These are phyloP conservation scores for Neurospora africana DNA, from an alignment of 495 filamentous ascomycete species.

Conservation along the genomic window DNA sequence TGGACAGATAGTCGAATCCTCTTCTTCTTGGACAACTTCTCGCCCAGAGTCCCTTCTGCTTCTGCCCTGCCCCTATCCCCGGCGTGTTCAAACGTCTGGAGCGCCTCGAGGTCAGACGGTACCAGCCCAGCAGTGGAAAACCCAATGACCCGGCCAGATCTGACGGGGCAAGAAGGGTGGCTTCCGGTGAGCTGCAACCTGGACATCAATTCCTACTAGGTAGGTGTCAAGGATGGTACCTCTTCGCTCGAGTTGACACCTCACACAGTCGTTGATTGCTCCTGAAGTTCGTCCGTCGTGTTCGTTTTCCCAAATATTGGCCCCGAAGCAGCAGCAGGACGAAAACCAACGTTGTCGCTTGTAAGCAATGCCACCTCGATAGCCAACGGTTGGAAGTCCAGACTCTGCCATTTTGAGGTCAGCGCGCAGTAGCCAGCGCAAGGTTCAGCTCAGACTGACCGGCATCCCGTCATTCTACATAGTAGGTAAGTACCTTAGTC, in stretches of 20 bases:
- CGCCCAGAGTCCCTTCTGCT: conserved; percentile 1
- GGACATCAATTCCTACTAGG: background rate
- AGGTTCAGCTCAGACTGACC: background rate
- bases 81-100: background rate
- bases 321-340: background rate
- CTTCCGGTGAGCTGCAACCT: background rate
- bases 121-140: background rate
- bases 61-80: background rate
- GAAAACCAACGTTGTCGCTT: background rate
- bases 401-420: background rate
- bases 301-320: background rate
- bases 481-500: background rate
- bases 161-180: background rate
- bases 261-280: background rate
- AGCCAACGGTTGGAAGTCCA: background rate
- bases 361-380: too few species aligned
- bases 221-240: background rate
- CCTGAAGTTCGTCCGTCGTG: background rate
- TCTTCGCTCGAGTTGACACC: background rate
- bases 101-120: background rate
- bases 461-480: background rate
- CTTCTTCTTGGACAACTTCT: background rate
- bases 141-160: background rate
- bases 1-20: background rate
- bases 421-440: background rate